phyloP scores from a whole-genome alignment of 768 basidiomycete species.

The Xerocomus spinulosus region DNA sequence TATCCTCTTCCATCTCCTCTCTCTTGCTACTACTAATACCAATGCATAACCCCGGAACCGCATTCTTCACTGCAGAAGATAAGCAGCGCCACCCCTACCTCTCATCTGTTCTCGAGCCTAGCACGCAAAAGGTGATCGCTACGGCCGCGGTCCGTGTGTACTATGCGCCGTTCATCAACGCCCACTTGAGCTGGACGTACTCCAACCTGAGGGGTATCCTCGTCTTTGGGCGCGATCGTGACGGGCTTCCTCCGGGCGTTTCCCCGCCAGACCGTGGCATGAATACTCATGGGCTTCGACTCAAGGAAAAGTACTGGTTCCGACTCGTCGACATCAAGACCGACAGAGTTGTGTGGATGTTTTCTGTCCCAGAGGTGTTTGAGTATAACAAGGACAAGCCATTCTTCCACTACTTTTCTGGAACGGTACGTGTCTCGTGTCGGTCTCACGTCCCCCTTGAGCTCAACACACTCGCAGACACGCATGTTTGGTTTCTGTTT shows the following conservation, averaged over 20 bases:
- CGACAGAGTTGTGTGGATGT: slow-evolving; percentile 63
- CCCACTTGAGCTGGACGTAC: slow-evolving; percentile 52
- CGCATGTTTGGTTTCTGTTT: slow-evolving; percentile 55
- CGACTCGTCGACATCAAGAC: slow-evolving; percentile 54
- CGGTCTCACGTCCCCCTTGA: background rate
- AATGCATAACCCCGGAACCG: slow-evolving; percentile 30
- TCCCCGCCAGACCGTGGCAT: slow-evolving; percentile 19
- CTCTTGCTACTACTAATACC: slow-evolving; percentile 1
- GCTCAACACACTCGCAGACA: slow-evolving; percentile 13
- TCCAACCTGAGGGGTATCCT: slow-evolving; percentile 58
- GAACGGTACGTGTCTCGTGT: slow-evolving; percentile 54
- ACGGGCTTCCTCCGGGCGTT: slow-evolving; percentile 21
- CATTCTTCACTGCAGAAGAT: slow-evolving; percentile 35
- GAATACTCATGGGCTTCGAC: slow-evolving; percentile 19
- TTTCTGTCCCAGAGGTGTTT: slow-evolving; percentile 54
- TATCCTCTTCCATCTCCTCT: slow-evolving; percentile 1
- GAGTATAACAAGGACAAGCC: slow-evolving; percentile 81
- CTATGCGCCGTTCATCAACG: slow-evolving; percentile 49
- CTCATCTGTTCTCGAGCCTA: slow-evolving; percentile 37
- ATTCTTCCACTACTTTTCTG: slow-evolving; percentile 89
- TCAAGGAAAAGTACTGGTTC: slow-evolving; percentile 53
- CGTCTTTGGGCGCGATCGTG: slow-evolving; percentile 43
- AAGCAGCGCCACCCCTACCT: slow-evolving; percentile 37
- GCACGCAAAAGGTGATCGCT: slow-evolving; percentile 46
- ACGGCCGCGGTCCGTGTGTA: slow-evolving; percentile 56